phyloP scores from a whole-genome alignment of 2,329 filamentous ascomycete species.

The Exophiala dermatitidis region DNA sequence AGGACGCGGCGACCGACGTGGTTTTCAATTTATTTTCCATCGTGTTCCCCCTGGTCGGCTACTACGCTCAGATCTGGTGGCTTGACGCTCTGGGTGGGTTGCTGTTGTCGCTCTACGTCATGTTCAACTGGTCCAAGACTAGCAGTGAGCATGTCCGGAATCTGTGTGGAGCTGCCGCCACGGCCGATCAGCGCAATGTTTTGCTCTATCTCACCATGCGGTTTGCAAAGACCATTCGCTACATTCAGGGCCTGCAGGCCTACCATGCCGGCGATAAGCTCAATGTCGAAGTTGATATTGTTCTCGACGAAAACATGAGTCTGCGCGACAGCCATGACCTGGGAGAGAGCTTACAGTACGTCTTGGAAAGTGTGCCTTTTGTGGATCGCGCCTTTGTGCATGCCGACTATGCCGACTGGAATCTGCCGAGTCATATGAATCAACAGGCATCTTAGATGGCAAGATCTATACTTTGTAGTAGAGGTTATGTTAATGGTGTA shows the following conservation, averaged over 20 bases:
- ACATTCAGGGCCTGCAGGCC: slow-evolving; percentile 76
- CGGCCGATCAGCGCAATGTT: slow-evolving; percentile 74
- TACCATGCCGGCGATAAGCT: slow-evolving; percentile 82
- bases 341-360: slow-evolving; percentile 70
- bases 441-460: slow-evolving; percentile 18
- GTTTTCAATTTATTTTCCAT: slow-evolving; percentile 89
- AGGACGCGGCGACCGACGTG: slow-evolving; percentile 66
- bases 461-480: not conserved
- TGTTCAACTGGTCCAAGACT: slow-evolving; percentile 69
- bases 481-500: not conserved
- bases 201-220: slow-evolving; percentile 88
- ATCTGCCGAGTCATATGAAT: slow-evolving; percentile 39
- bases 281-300: slow-evolving; percentile 76
- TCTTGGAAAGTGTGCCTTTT: slow-evolving; percentile 73
- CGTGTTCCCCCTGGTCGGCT: slow-evolving; percentile 74
- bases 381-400: slow-evolving; percentile 68
- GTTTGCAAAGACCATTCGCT: slow-evolving; percentile 78
- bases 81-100: slow-evolving; percentile 73
- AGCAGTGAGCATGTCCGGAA: slow-evolving; percentile 72
- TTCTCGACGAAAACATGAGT: slow-evolving; percentile 67
- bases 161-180: slow-evolving; percentile 68
- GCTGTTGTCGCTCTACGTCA: slow-evolving; percentile 69
- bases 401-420: slow-evolving; percentile 34
- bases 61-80: slow-evolving; percentile 73
- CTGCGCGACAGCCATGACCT: slow-evolving; percentile 77